A percentile compares a stretch with the other conserved stretches of the same genome.
Evolutionary conservation across 2,329 filamentous ascomycete species (phyloP).

Genomic region (Fusarium pseudoanthophilum): DNA sequence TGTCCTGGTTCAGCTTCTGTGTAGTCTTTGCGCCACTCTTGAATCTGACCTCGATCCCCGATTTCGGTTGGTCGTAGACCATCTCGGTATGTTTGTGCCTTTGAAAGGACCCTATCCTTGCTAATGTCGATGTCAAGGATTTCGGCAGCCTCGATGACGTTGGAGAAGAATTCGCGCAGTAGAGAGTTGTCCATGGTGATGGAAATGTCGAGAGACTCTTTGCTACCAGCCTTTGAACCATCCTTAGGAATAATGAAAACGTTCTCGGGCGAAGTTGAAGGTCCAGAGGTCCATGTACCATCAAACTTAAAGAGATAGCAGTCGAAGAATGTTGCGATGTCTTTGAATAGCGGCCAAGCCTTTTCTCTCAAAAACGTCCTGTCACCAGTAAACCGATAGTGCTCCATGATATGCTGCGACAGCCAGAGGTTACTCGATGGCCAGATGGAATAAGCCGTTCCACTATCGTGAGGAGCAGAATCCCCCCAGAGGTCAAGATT

Average conservation of each 20-base stretch:
- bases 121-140: neutral
- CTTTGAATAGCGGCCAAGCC: neutral
- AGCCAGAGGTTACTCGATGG: neutral
- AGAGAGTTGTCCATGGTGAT: neutral
- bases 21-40: neutral
- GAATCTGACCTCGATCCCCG: neutral
- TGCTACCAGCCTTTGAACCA: neutral
- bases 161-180: neutral
- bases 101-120: neutral
- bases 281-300: neutral
- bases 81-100: fast-evolving
- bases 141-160: neutral
- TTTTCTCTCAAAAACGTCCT: neutral
- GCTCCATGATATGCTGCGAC: neutral
- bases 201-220: neutral
- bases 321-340: neutral
- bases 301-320: neutral
- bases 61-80: neutral
- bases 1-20: neutral
- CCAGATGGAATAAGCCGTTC: neutral
- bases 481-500: neutral
- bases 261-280: fast-evolving
- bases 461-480: neutral
- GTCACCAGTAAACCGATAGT: neutral
- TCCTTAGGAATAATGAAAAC: neutral